Evolutionary conservation across 108 stramenopile species (phyloP).

Genomic region (Cyclotella kingstonii): DNA sequence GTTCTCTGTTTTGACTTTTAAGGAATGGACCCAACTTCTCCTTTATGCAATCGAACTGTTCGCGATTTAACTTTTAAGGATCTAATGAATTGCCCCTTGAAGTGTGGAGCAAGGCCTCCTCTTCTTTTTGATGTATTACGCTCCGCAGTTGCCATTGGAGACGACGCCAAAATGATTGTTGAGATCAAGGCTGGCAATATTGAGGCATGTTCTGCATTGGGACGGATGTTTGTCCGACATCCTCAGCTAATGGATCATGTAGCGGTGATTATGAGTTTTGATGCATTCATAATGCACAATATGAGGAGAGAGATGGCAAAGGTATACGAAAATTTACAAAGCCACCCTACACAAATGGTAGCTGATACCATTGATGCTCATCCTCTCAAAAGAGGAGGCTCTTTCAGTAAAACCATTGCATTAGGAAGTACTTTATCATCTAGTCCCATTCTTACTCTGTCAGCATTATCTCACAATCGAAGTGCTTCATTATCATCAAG

Average conservation of each 20-base stretch:
- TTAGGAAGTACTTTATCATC: conserved; percentile 22
- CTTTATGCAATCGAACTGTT: conserved; percentile 38
- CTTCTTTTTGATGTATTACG: conserved; percentile 46
- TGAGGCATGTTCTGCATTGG: conserved; percentile 31
- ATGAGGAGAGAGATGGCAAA: conserved; percentile 42
- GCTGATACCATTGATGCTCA: background rate
- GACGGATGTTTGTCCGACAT: conserved; percentile 42
- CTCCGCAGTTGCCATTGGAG: conserved; percentile 39
- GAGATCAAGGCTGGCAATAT: conserved; percentile 50
- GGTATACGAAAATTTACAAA: conserved; percentile 35
- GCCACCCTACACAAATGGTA: background rate
- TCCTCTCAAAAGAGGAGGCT: background rate
- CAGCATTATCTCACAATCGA: conserved; percentile 4
- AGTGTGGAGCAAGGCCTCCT: conserved; percentile 46
- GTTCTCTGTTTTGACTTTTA: background rate
- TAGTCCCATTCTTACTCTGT: conserved; percentile 21
- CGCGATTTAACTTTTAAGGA: conserved; percentile 43
- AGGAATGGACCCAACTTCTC: conserved; percentile 41
- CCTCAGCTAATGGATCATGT: conserved; percentile 49
- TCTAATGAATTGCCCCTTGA: conserved; percentile 43
- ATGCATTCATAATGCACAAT: conserved; percentile 47
- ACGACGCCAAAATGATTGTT: conserved; percentile 45
- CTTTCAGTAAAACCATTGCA: conserved; percentile 1
- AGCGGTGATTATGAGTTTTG: conserved; percentile 51
- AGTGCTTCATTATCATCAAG: conserved; percentile 5